Base-by-base conservation (phyloP, 495 filamentous ascomycete species). In the Viridothelium virens region DNA sequence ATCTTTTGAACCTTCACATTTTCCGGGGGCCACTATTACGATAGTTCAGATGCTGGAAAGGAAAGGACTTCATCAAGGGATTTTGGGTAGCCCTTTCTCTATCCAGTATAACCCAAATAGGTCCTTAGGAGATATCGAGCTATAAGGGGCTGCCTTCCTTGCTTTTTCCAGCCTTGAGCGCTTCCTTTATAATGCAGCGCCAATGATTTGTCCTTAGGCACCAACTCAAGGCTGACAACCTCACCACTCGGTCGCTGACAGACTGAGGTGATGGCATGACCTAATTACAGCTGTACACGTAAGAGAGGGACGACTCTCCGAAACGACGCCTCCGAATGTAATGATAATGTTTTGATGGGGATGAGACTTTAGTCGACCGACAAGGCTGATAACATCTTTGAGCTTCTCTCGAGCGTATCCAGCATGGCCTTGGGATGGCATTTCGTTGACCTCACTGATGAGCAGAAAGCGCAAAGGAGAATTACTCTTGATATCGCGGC, bases 401-500 rank as follows among this genome's bases (percentile, higher is more conserved):
- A 14, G 10, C 48, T 34, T 14, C 7, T 6, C 9, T n/a, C 53
- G 18, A 36, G 31, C 31, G 36, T 18, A 10, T 3, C n/a, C 6
- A 36, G 74, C 75, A 38, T 89, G 85, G 86, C 85, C 85, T 53
- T 53, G 5, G 48, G 48, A 3, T 90, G 83, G 70, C 79, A 83
- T 56, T 85, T 91, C 72, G 63, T 86, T 48, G 75, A 81, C 59
- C 78, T 88, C 31, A 80, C 81, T 9, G 70, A 77, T 16, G 79
- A 78, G 33, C 81, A 89, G 66, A 81, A 79, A 66, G 74, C 81
- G 14, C 77, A 76, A 12, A 83, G 88, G 31, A 82, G 85, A 38
- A 77, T 81, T 59, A 73, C 84, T 11, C 81, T 90, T 18, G 83
- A 87, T 84, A 87, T 63, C 87, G 84, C 18, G 73, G 78, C 62